Percentiles rank a stretch among this genome's conserved stretches.
Conservation (phyloP, 192 early-diverging fungal genomes). For the Coemansia sp. region DNA sequence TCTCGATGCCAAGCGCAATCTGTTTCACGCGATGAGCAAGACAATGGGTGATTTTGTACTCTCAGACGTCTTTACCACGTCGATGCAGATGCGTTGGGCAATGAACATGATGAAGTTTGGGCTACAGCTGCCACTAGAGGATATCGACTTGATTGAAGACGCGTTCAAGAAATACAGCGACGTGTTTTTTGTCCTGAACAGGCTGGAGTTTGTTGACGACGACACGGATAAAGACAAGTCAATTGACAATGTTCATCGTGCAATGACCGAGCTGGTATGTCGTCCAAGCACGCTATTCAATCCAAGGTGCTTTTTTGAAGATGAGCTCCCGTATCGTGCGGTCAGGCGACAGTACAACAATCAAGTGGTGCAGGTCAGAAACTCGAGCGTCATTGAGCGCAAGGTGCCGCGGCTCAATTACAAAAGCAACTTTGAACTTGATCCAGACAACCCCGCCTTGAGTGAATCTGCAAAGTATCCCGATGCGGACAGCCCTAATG, state of each 20-base stretch:
- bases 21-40: conserved; percentile 30
- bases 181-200: conserved; percentile 19
- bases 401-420: background rate
- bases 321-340: conserved; percentile 28
- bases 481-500: no score
- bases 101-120: conserved; percentile 35
- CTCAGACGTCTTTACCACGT: conserved; percentile 22
- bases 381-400: conserved; percentile 13
- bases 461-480: no score
- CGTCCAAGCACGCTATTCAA: conserved; percentile 39
- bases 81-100: conserved; percentile 38
- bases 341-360: conserved; percentile 12
- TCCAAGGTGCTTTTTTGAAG: conserved; percentile 39
- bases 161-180: conserved; percentile 44
- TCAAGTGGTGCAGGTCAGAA: background rate
- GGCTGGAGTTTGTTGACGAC: conserved; percentile 8
- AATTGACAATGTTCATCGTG: conserved; percentile 12
- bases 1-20: conserved; percentile 26
- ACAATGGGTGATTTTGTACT: conserved; percentile 12
- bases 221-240: background rate
- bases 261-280: conserved; percentile 24
- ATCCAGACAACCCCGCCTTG: no score
- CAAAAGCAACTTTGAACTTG: background rate
- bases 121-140: conserved; percentile 44
- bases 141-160: conserved; percentile 18